Evolutionary conservation across 306 rosid species (phyloP).

Genomic region (Casuarina glauca): DNA sequence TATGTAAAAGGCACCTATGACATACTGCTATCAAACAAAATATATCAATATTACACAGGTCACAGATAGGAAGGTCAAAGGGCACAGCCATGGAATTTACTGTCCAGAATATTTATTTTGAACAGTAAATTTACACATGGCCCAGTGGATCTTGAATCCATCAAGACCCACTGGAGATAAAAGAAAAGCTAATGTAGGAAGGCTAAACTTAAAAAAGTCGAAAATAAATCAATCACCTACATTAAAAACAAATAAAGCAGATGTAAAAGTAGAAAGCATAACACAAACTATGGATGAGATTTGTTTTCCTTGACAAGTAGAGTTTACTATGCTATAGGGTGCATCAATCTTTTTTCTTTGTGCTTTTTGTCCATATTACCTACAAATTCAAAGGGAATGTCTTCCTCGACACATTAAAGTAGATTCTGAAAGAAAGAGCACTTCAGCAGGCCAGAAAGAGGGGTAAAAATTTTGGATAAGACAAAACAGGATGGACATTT

Average conservation of each 20-base stretch:
- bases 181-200: background rate
- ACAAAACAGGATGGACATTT: background rate
- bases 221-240: background rate
- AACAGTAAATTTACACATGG: no score
- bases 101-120: background rate
- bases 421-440: slow-evolving; percentile 1
- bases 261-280: background rate
- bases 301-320: background rate
- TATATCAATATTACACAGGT: background rate
- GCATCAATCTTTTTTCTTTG: background rate
- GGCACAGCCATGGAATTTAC: background rate
- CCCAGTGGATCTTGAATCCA: background rate
- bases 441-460: background rate
- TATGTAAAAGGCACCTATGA: background rate
- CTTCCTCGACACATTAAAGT: slow-evolving; percentile 3
- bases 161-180: no score
- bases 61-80: background rate
- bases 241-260: slow-evolving; percentile 1
- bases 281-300: background rate
- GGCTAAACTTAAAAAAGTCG: background rate
- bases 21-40: background rate
- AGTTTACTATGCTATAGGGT: background rate
- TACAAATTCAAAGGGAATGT: background rate
- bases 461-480: background rate
- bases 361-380: background rate